A percentile compares a stretch with the other conserved stretches of the same genome.
Conservation (phyloP, 1,139 yeast species). For the Kluyveromyces marxianus region DNA sequence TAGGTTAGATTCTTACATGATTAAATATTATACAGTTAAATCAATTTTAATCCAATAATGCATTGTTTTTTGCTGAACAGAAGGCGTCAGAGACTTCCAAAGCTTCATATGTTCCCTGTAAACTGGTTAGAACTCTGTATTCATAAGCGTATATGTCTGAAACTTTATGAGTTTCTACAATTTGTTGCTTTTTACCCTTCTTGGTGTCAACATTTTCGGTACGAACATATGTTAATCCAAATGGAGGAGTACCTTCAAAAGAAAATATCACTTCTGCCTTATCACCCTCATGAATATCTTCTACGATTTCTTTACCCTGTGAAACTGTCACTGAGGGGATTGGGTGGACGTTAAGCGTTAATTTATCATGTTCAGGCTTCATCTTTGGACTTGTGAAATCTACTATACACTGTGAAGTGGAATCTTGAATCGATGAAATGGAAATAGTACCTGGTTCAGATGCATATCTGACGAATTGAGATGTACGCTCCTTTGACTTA, state of each 20-base stretch:
- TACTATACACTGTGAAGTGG: slow-evolving; percentile 67
- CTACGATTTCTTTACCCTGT: slow-evolving; percentile 66
- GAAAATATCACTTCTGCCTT: slow-evolving; percentile 64
- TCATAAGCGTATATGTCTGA: slow-evolving; percentile 61
- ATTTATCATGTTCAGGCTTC: slow-evolving; percentile 34
- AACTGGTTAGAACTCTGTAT: slow-evolving; percentile 64
- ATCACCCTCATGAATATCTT: slow-evolving; percentile 87
- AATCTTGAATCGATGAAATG: slow-evolving; percentile 66
- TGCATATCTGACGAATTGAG: slow-evolving; percentile 64
- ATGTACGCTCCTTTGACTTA: slow-evolving; percentile 48
- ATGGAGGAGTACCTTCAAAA: slow-evolving; percentile 68
- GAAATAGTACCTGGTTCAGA: slow-evolving; percentile 69
- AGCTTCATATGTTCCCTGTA: slow-evolving; percentile 94
- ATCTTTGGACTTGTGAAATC: slow-evolving; percentile 40
- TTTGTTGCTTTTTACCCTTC: slow-evolving; percentile 36
- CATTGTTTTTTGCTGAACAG: slow-evolving; percentile 47
- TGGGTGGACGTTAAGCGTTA: slow-evolving; percentile 57
- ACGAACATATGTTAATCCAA: slow-evolving; percentile 48
- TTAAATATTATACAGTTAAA: background rate
- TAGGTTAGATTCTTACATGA: background rate
- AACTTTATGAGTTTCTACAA: slow-evolving; percentile 73
- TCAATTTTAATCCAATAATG: slow-evolving; percentile 16
- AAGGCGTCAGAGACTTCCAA: slow-evolving; percentile 74
- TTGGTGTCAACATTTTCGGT: slow-evolving; percentile 36
- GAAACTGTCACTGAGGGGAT: slow-evolving; percentile 88